Evolutionary conservation across 2,329 filamentous ascomycete genomes (phyloP).

Genomic region (Sporothrix euskadiensis): DNA sequence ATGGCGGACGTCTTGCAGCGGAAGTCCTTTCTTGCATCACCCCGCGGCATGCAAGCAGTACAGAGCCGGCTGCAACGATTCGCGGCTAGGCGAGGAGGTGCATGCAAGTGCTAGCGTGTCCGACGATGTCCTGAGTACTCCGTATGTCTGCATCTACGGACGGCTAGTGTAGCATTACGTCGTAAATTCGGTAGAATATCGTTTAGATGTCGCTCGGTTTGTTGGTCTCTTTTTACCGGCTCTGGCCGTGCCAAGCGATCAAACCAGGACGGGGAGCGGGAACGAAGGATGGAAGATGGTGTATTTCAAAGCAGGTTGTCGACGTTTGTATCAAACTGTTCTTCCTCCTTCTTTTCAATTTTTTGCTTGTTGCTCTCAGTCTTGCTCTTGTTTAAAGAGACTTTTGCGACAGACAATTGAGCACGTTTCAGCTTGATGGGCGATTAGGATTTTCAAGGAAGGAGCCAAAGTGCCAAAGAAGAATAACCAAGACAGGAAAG

Average conservation of each 20-base stretch:
- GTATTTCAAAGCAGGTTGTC: not conserved
- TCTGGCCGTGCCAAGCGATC: slow-evolving; percentile 19
- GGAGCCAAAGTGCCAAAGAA: not conserved
- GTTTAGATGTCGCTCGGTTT: not conserved
- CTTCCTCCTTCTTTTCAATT: not conserved
- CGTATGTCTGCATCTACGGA: not conserved
- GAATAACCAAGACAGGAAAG: not conserved
- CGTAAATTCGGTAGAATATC: no score
- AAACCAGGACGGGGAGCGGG: slow-evolving; percentile 6
- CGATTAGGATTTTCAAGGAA: not conserved
- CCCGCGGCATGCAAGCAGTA: not conserved
- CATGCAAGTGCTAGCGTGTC: not conserved
- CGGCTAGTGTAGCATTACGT: not conserved
- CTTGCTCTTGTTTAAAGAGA: not conserved
- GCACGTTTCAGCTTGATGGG: slow-evolving; percentile 22
- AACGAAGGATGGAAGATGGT: not conserved
- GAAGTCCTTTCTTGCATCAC: not conserved
- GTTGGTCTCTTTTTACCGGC: not conserved
- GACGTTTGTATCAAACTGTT: no score
- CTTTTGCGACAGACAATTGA: slow-evolving; percentile 19
- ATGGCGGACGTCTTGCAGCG: slow-evolving; percentile 9
- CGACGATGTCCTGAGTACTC: not conserved
- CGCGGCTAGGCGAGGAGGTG: not conserved
- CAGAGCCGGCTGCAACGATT: slow-evolving; percentile 4
- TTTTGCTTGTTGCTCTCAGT: not conserved